Evolutionary conservation across 805 yeast genomes (phyloP).

Genomic region (Nakazawaea ambrosiae): DNA sequence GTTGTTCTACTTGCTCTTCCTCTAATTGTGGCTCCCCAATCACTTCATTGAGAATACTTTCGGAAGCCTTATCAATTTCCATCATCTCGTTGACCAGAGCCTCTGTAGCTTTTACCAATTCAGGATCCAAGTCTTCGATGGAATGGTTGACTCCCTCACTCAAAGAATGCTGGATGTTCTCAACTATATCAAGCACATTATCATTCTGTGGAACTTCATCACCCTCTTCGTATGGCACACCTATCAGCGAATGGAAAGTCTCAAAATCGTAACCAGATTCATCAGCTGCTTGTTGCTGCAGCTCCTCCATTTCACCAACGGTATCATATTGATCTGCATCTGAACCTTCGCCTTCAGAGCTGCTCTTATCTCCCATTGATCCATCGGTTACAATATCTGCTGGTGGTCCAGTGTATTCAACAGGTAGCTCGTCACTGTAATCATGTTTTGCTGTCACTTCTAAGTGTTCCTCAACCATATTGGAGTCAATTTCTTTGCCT

Average conservation of each 20-base stretch:
- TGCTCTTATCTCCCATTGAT: conserved; percentile 1
- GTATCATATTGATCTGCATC: not conserved
- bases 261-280: not conserved
- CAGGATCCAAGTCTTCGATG: not conserved
- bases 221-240: not conserved
- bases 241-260: not conserved
- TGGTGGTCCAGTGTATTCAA: conserved; percentile 1
- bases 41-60: no score
- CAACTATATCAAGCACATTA: not conserved
- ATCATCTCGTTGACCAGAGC: not conserved
- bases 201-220: not conserved
- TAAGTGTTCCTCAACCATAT: not conserved
- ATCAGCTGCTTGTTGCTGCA: no score
- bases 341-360: not conserved
- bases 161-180: not conserved
- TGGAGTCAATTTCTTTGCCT: no score
- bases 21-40: not conserved
- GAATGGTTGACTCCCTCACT: not conserved
- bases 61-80: not conserved
- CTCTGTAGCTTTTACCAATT: not conserved
- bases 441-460: no score
- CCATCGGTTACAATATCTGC: conserved; percentile 3
- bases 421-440: not conserved
- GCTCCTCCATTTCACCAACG: not conserved
- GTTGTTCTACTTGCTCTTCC: conserved; percentile 2